phyloP scores from a whole-genome alignment of 768 basidiomycete genomes.

The Phaffia tasmanica region DNA sequence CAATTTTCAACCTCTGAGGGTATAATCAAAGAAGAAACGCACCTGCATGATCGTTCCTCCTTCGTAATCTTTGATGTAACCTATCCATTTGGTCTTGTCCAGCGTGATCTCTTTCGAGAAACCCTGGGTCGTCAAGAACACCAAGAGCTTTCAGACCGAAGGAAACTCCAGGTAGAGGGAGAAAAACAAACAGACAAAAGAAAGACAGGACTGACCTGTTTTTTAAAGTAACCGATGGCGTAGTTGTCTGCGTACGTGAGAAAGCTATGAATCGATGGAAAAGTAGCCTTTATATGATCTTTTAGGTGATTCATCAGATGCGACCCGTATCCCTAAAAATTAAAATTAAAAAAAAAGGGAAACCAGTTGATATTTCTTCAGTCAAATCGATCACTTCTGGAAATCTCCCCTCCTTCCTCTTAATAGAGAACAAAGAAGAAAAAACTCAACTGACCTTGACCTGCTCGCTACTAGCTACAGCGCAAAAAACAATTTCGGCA shows the following conservation, averaged over 20 bases:
- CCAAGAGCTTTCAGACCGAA: not conserved
- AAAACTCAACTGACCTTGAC: slow-evolving; percentile 85
- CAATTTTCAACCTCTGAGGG: too few relatives aligned
- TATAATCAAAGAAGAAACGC: slow-evolving; percentile 14
- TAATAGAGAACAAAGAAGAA: not conserved
- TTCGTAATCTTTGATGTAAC: slow-evolving; percentile 99
- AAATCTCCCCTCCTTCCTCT: not conserved
- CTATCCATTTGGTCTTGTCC: slow-evolving; percentile 86
- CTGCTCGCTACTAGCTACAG: slow-evolving; percentile 90
- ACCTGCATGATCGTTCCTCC: slow-evolving; percentile 95
- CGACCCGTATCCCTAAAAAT: slow-evolving; percentile 76
- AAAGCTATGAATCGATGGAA: slow-evolving; percentile 84
- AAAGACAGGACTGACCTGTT: slow-evolving; percentile 47
- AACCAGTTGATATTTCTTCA: not conserved
- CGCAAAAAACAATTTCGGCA: slow-evolving; percentile 98
- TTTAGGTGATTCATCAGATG: slow-evolving; percentile 99
- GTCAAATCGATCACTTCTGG: not conserved
- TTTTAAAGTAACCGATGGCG: slow-evolving; percentile 97
- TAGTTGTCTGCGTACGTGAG: slow-evolving; percentile 98
- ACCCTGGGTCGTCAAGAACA: slow-evolving; percentile 41
- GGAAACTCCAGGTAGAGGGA: not conserved
- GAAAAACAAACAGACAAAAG: not conserved
- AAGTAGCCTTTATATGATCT: slow-evolving; percentile 69
- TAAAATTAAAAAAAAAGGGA: not conserved
- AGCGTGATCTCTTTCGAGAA: slow-evolving; percentile 95